Base-by-base conservation (phyloP, 1,139 yeast species). In the Debaryomyces fabryi region DNA sequence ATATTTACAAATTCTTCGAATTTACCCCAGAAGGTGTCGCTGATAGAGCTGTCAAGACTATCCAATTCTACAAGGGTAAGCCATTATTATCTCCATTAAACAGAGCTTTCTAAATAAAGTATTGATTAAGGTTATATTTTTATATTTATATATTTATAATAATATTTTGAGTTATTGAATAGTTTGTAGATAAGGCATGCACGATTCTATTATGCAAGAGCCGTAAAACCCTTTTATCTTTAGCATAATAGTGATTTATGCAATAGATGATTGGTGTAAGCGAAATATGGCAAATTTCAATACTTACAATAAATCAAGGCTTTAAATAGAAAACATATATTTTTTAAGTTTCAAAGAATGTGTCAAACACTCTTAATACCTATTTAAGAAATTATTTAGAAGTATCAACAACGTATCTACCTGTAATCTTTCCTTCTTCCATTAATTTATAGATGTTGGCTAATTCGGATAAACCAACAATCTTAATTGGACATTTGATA, bases 1-100 rank as follows among this genome's bases (percentile, higher is more conserved):
- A 88, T 54, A 82, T 93, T 52, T 95, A 85, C 85, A 83, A 88
- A 73, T 77, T 68, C 79, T 89, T 92, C 62, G 97, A 83, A 58
- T 93, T 95, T 80, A 92, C 96, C 49, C 87, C 95, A 58, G 97
- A 90, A 68, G 97, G 96, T 59, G 81, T 95, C 71, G 93, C 96
- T 63, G 78, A 81, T 65, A 90, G 92, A 74, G 98, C 92, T 57
- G 74, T 77, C 62, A 85, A 86, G 79, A 86, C 93, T 54, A 76
- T 88, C 64, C 81, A 82, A 56, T 91, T 83, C 81, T 93, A 87
- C 86, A 82, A 88, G 82, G 96, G 92, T 66, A 75, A 79, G 68
- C 64, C 76, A 48, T 72, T 88, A 46, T 65, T 72, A 51, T 89
- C 97, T 59, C 97, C 97, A 67, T 76, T 93, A 69, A 81, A 79